These are phyloP conservation scores for Coemansia sp. DNA, from an alignment of 192 early-diverging fungal genomes.

Conservation along the genomic window DNA sequence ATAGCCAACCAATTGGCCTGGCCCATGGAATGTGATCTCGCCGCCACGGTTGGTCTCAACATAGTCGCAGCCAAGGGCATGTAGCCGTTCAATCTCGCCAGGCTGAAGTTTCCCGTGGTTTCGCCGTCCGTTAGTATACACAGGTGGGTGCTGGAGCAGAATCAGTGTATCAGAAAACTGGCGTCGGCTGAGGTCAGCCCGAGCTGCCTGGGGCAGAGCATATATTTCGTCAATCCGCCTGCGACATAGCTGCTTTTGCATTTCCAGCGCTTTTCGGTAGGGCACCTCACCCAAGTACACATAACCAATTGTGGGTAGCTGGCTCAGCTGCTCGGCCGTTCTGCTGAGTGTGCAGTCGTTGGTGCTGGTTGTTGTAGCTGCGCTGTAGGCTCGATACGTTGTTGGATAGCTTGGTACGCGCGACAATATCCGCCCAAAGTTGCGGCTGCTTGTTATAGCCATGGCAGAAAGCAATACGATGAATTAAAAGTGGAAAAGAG, in stretches of 20 bases:
- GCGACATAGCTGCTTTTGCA: slow-evolving; percentile 63
- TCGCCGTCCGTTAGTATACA: slow-evolving; percentile 88
- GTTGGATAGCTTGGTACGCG: neutral
- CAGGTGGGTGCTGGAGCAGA: slow-evolving; percentile 84
- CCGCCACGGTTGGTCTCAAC: slow-evolving; percentile 81
- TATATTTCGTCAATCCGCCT: slow-evolving; percentile 54
- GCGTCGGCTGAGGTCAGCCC: neutral
- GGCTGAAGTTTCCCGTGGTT: slow-evolving; percentile 60
- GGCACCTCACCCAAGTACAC: slow-evolving; percentile 53
- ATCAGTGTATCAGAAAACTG: slow-evolving; percentile 56
- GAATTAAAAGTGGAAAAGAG: too few species aligned
- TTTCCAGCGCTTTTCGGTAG: slow-evolving; percentile 59
- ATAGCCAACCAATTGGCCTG: slow-evolving; percentile 94
- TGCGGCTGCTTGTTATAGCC: neutral
- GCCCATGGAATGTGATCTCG: slow-evolving; percentile 95
- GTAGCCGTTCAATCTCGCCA: slow-evolving; percentile 56
- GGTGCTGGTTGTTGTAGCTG: neutral
- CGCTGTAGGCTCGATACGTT: neutral
- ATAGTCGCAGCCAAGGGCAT: slow-evolving; percentile 63
- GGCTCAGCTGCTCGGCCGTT: slow-evolving; percentile 20
- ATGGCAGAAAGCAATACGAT: too few species aligned
- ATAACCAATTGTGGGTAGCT: slow-evolving; percentile 46
- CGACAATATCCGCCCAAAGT: neutral
- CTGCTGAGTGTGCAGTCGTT: slow-evolving; percentile 34
- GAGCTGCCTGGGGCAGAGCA: neutral